Base-by-base conservation (phyloP, 176 grass and related monocot genomes). In the Areca catechu region DNA sequence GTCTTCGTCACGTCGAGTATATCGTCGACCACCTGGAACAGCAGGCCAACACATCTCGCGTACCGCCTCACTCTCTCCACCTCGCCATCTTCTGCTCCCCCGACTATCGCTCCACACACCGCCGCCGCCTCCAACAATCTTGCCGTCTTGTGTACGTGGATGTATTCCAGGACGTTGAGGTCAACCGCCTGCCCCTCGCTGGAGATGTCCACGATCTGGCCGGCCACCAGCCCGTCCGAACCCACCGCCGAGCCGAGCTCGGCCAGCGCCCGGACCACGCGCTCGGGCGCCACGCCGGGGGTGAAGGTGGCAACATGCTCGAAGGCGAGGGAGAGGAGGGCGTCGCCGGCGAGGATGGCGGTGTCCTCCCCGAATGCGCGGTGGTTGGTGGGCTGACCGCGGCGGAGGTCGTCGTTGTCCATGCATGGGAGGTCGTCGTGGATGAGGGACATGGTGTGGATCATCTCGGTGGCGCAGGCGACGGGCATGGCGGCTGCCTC, bases 361-460 rank as follows among this genome's bases (percentile, higher is more conserved):
- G 69, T 69, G 59, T 20, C 49, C 63, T 71, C 60, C 22, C 78
- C 83, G 66, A 71, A 86, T 3, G 53, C 74, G 20, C 61, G 58
- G 70, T 86, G 83, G 78, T 74, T 78, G 5, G 74, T 28, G 1
- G 70, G 49, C 0, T 57, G 50, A 0, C 83, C 83, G 19, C 74
- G 74, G 19, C 78, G 78, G 34, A 86, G 72, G 49, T 23, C 9
- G 71, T 75, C 83, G 77, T 86, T 50, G 55, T 86, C 83, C 69
- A 86, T 78, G 78, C 78, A 86, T 18, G 83, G 83, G 50, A 86
- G 72, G 61, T 86, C 83, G 54, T 86, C 83, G 60, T 82, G 83
- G 65, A 86, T 66, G 17, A 82, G 78, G 10, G 74, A 74, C 64
- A 77, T 27, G 37, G 54, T 50, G 70, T 86, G 83, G 23, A 86